Conservation (phyloP, 768 basidiomycete genomes). For the Ramaria rubella region DNA sequence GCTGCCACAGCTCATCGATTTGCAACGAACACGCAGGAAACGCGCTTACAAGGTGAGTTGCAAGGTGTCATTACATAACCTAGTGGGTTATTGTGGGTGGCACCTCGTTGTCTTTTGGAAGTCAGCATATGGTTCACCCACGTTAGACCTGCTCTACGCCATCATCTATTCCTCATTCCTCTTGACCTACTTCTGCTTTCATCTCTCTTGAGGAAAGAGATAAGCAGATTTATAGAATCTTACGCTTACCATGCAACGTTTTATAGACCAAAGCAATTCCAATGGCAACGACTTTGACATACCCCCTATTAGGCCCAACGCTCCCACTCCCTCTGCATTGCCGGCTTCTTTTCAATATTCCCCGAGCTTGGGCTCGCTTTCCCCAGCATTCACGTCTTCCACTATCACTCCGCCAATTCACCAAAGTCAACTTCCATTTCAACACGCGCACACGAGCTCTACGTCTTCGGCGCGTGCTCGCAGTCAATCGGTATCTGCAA, state of each 20-base stretch:
- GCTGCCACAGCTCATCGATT: neutral
- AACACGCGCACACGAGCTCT: slow-evolving; percentile 4
- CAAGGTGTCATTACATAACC: too few relatives aligned
- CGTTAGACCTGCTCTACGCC: too few relatives aligned
- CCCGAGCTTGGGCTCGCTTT: neutral
- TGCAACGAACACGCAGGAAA: neutral
- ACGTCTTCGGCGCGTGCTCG: slow-evolving; percentile 1
- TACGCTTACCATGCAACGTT: slow-evolving; percentile 3
- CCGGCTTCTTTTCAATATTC: neutral
- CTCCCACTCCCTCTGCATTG: neutral
- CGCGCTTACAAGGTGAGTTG: neutral
- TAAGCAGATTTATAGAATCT: neutral
- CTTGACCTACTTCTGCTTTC: neutral
- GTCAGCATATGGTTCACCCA: too few relatives aligned
- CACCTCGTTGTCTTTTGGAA: too few relatives aligned
- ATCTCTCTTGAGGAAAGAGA: neutral
- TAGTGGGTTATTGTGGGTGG: too few relatives aligned
- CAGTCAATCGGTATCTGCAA: slow-evolving; percentile 7
- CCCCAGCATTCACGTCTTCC: neutral
- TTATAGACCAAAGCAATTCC: neutral
- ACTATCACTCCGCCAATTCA: neutral
- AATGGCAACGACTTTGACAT: neutral
- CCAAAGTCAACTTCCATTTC: neutral
- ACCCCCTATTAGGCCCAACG: neutral
- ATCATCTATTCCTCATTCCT: neutral